phyloP scores from a whole-genome alignment of 331 rosid genomes.

The Telfairia occidentalis region DNA sequence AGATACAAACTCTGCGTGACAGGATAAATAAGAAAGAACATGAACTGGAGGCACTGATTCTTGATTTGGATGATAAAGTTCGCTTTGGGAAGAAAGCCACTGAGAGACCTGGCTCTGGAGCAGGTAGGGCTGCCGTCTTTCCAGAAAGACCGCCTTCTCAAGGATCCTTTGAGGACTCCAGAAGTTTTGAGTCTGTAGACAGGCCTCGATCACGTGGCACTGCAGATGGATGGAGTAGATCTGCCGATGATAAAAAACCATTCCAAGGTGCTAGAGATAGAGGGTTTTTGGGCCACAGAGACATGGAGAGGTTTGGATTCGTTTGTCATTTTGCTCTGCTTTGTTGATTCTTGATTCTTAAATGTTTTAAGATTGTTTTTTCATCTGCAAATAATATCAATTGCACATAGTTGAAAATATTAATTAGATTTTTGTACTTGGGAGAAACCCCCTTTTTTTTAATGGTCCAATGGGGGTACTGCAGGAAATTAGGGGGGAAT shows the following conservation, averaged over 20 bases:
- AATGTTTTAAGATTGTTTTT: not conserved
- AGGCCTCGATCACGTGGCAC: conserved; percentile 72
- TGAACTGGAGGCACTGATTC: conserved; percentile 55
- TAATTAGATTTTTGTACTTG: not conserved
- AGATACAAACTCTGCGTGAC: conserved; percentile 25
- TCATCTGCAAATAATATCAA: not conserved
- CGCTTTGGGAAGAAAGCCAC: conserved; percentile 85
- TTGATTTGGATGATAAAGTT: conserved; percentile 74
- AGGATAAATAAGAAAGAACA: conserved; percentile 41
- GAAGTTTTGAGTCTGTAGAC: conserved; percentile 49
- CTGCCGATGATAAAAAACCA: conserved; percentile 65
- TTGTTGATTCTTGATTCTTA: not conserved
- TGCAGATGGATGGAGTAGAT: conserved; percentile 56
- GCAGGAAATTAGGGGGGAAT: not conserved
- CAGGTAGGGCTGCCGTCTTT: conserved; percentile 38
- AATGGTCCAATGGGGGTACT: not conserved
- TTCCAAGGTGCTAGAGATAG: conserved; percentile 60
- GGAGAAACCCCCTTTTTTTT: not conserved
- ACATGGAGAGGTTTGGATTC: conserved; percentile 47
- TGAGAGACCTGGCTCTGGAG: conserved; percentile 72
- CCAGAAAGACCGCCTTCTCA: conserved; percentile 64
- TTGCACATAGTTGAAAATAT: not conserved
- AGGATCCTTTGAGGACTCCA: conserved; percentile 66
- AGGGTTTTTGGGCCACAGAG: conserved; percentile 64
- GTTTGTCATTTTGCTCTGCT: conserved; percentile 2